Conservation (phyloP, 805 yeast species). For the Clavispora asparagi region DNA sequence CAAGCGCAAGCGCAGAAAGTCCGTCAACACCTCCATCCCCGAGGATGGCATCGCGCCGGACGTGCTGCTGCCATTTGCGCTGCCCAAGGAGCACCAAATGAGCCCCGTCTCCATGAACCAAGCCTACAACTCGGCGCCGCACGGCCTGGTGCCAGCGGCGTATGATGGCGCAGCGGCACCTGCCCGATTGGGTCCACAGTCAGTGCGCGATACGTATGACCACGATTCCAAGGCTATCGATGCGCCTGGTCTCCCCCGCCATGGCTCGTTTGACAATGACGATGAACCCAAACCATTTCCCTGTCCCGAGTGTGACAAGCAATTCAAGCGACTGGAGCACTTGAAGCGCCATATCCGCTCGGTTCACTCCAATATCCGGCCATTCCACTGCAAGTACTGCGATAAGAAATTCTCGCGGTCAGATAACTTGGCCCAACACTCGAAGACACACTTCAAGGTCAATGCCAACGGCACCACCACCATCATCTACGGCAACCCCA, state of each 20-base stretch:
- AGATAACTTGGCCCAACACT: constrained; percentile 41
- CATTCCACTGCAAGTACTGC: constrained; percentile 41
- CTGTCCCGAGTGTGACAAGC: constrained; percentile 38
- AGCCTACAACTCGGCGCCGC: neutral
- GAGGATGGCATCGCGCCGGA: constrained; percentile 4
- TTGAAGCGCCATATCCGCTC: constrained; percentile 39
- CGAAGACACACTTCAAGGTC: constrained; percentile 36
- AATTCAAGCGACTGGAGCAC: constrained; percentile 40
- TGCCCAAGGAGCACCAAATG: neutral
- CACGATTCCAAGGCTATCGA: neutral
- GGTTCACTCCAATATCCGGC: constrained; percentile 41
- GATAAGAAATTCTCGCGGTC: constrained; percentile 39
- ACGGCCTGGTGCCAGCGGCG: neutral
- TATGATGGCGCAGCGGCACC: neutral
- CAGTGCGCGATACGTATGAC: neutral
- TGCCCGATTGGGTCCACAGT: neutral
- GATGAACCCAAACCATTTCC: constrained; percentile 26
- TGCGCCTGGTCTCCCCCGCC: neutral
- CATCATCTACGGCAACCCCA: constrained; percentile 15
- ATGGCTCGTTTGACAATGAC: constrained; percentile 3
- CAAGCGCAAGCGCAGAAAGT: constrained; percentile 11
- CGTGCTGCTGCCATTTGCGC: neutral
- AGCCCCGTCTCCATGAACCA: neutral
- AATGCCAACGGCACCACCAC: constrained; percentile 23
- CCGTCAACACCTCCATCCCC: constrained; percentile 4